A percentile compares a stretch with the other conserved stretches of the same genome.
Evolutionary conservation across 805 yeast genomes (phyloP).

Genomic region (Candida silvatica): DNA sequence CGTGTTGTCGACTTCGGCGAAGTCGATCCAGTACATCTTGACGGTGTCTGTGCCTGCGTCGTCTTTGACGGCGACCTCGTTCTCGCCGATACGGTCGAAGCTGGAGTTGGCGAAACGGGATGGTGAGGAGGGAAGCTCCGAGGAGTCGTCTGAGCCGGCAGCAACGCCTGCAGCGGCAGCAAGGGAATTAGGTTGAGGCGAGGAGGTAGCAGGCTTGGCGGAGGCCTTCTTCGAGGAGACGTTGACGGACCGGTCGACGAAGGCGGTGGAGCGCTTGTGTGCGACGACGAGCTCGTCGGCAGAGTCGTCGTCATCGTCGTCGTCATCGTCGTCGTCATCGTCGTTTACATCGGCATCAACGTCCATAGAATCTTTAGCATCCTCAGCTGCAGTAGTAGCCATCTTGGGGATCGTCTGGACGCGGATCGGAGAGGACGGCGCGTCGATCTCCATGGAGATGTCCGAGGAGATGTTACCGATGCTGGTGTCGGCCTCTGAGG

Average conservation of each 20-base stretch:
- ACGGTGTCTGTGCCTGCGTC: slow-evolving; percentile 31
- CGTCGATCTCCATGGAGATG: slow-evolving; percentile 14
- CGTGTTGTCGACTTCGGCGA: slow-evolving; percentile 63
- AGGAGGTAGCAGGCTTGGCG: slow-evolving; percentile 12
- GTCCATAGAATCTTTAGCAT: not conserved
- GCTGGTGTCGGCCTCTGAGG: slow-evolving; percentile 16
- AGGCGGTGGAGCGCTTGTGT: slow-evolving; percentile 38
- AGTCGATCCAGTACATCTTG: slow-evolving; percentile 87
- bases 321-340: slow-evolving; percentile 6
- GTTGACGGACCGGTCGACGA: slow-evolving; percentile 33
- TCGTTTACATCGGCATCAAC: slow-evolving; percentile 3
- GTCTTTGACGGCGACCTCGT: slow-evolving; percentile 23
- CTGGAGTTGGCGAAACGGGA: slow-evolving; percentile 16
- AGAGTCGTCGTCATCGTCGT: slow-evolving; percentile 33
- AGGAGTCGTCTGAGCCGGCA: not conserved
- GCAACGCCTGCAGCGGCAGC: too few species aligned
- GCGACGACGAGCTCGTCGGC: slow-evolving; percentile 53
- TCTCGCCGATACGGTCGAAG: slow-evolving; percentile 25
- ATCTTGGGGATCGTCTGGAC: slow-evolving; percentile 3
- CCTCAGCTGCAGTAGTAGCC: not conserved
- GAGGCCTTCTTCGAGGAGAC: slow-evolving; percentile 24
- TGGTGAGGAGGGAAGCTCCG: slow-evolving; percentile 15
- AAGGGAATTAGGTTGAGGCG: slow-evolving; percentile 14
- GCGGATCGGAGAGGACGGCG: slow-evolving; percentile 27
- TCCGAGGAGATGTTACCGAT: too few species aligned